Percentiles rank a stretch among this genome's conserved stretches.
Evolutionary conservation across 1,139 yeast genomes (phyloP).

Genomic region (Pneumocystis murina): DNA sequence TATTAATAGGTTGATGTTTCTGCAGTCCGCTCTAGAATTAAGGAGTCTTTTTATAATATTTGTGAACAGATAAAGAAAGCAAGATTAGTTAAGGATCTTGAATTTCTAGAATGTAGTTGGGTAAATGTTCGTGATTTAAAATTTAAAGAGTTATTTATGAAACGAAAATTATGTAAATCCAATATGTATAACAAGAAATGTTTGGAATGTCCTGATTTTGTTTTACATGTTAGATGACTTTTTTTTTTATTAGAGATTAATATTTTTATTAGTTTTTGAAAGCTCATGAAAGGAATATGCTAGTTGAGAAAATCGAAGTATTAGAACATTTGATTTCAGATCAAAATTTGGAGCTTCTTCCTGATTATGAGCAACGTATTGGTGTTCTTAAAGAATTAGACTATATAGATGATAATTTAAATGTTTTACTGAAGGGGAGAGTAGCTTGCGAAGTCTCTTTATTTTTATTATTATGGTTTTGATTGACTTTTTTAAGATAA

Average conservation of each 20-base stretch:
- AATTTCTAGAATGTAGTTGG: constrained; percentile 14
- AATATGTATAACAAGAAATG: constrained; percentile 25
- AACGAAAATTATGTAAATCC: constrained; percentile 31
- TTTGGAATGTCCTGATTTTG: constrained; percentile 17
- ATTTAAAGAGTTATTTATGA: constrained; percentile 30
- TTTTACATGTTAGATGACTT: constrained; percentile 11
- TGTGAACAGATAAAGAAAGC: constrained; percentile 2
- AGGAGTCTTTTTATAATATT: constrained; percentile 4
- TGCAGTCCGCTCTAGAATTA: constrained; percentile 5
- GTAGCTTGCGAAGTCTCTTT: constrained; percentile 51
- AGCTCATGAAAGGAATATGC: constrained; percentile 32
- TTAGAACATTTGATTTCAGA: constrained; percentile 57
- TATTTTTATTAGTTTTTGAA: not conserved
- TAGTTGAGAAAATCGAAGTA: constrained; percentile 39
- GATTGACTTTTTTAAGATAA: constrained; percentile 27
- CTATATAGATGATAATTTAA: constrained; percentile 60
- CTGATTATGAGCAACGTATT: constrained; percentile 84
- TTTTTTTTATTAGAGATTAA: constrained; percentile 21
- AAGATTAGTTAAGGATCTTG: not conserved
- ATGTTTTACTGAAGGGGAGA: constrained; percentile 72
- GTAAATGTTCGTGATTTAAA: constrained; percentile 3
- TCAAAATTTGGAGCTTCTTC: constrained; percentile 75
- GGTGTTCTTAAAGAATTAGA: constrained; percentile 57
- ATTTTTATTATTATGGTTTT: not conserved
- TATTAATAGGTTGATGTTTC: constrained; percentile 3